phyloP scores from a whole-genome alignment of 2,329 filamentous ascomycete species.

The Coniella vitis region DNA sequence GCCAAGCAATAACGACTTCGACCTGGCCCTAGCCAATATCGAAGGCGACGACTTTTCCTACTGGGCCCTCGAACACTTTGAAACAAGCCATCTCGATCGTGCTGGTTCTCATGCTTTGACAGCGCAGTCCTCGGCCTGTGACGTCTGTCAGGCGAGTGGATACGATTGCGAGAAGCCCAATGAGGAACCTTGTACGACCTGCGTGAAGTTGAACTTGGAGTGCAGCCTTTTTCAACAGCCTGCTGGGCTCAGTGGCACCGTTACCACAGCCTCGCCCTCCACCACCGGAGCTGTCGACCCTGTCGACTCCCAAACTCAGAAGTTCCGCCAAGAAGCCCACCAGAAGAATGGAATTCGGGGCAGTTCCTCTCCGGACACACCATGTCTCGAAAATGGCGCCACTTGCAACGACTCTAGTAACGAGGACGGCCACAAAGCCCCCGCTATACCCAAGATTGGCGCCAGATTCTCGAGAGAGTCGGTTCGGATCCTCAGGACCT shows the following conservation, averaged over 20 bases:
- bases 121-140: constrained; percentile 41
- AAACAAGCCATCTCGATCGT: constrained; percentile 31
- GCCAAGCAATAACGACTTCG: constrained; percentile 33
- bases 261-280: constrained; percentile 34
- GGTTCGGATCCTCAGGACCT: constrained; percentile 73
- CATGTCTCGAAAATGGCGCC: constrained; percentile 16
- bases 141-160: constrained; percentile 42
- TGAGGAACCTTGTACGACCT: constrained; percentile 58
- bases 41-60: constrained; percentile 55
- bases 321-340: constrained; percentile 29
- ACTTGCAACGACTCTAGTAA: constrained; percentile 18
- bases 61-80: constrained; percentile 52
- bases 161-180: constrained; percentile 55
- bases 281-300: constrained; percentile 41
- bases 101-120: constrained; percentile 1
- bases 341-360: constrained; percentile 14
- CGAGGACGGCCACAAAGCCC: constrained; percentile 18
- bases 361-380: constrained; percentile 20
- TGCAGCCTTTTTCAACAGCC: constrained; percentile 47
- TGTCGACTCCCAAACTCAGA: constrained; percentile 24
- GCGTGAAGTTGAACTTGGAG: constrained; percentile 50
- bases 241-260: constrained; percentile 27
- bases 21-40: constrained; percentile 48
- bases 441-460: constrained; percentile 53
- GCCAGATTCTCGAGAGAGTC: constrained; percentile 75